Percentiles rank a stretch among this genome's conserved stretches.
phyloP scores from a whole-genome alignment of 1,284 basidiomycete genomes.

The Ustilago trichophora region DNA sequence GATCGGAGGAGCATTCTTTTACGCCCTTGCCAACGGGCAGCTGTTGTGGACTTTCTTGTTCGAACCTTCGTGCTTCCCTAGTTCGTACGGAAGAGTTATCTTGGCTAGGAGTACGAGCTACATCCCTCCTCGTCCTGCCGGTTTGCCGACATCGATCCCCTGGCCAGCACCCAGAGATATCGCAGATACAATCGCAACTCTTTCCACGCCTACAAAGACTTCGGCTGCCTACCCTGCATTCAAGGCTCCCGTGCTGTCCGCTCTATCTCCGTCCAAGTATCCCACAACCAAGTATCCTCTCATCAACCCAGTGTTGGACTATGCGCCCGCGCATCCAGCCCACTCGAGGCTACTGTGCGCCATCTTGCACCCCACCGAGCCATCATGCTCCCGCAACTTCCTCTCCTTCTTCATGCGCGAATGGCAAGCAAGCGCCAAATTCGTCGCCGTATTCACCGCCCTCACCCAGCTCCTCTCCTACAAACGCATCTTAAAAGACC shows the following conservation, averaged over 20 bases:
- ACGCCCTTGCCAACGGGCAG: conserved; percentile 58
- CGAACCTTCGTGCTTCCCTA: conserved; percentile 51
- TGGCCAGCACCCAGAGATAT: conserved; percentile 52
- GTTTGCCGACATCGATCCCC: conserved; percentile 44
- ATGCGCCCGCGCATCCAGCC: conserved; percentile 55
- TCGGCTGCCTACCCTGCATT: conserved; percentile 53
- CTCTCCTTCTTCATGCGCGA: conserved; percentile 45
- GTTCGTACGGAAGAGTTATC: conserved; percentile 44
- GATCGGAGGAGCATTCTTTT: conserved; percentile 51
- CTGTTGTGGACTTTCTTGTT: conserved; percentile 58
- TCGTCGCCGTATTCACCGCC: conserved; percentile 49
- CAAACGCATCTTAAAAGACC: conserved; percentile 47
- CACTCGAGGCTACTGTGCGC: conserved; percentile 55
- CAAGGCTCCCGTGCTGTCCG: conserved; percentile 56
- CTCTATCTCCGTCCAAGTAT: conserved; percentile 45
- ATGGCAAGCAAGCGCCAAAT: conserved; percentile 53
- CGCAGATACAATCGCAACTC: conserved; percentile 49
- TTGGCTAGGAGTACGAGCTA: conserved; percentile 51
- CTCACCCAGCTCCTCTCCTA: conserved; percentile 29
- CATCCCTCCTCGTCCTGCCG: conserved; percentile 51
- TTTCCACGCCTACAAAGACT: conserved; percentile 45
- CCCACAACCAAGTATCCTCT: conserved; percentile 42
- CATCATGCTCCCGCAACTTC: conserved; percentile 47
- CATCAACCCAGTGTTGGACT: conserved; percentile 60
- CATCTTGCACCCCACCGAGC: conserved; percentile 55